phyloP scores from a whole-genome alignment of 2,329 filamentous ascomycete species.

The Ilyonectria destructans region DNA sequence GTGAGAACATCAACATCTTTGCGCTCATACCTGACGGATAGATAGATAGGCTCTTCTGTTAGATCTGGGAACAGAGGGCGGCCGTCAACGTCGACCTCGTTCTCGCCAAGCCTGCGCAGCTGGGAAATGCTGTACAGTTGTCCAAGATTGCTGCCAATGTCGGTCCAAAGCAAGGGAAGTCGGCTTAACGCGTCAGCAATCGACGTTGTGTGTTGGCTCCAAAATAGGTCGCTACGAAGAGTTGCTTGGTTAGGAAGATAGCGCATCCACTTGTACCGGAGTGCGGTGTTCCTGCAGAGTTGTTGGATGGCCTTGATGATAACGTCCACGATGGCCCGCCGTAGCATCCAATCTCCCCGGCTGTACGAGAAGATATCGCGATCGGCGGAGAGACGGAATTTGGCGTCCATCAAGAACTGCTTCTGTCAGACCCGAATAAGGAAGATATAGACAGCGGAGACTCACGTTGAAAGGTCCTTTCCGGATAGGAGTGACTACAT shows the following conservation, averaged over 20 bases:
- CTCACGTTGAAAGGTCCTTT: conserved; percentile 7
- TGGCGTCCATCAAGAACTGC: neutral
- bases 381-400: neutral
- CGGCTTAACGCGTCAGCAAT: neutral
- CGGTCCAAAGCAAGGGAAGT: neutral
- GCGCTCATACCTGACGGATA: neutral
- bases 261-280: conserved; percentile 10
- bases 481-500: neutral
- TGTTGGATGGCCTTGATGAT: neutral
- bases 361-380: neutral
- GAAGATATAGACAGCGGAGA: neutral
- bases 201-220: neutral
- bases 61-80: neutral
- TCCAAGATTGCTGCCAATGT: neutral
- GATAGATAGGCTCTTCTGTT: neutral
- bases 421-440: neutral
- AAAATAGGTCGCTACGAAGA: neutral
- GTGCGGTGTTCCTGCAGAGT: neutral
- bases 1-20: neutral
- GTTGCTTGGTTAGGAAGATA: neutral
- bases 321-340: conserved; percentile 7
- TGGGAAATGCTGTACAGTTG: neutral
- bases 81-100: neutral
- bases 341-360: neutral
- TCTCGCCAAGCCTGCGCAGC: neutral